These are phyloP conservation scores for Ophiostoma populinum DNA, from an alignment of 2,329 filamentous ascomycete genomes.

Conservation along the genomic window DNA sequence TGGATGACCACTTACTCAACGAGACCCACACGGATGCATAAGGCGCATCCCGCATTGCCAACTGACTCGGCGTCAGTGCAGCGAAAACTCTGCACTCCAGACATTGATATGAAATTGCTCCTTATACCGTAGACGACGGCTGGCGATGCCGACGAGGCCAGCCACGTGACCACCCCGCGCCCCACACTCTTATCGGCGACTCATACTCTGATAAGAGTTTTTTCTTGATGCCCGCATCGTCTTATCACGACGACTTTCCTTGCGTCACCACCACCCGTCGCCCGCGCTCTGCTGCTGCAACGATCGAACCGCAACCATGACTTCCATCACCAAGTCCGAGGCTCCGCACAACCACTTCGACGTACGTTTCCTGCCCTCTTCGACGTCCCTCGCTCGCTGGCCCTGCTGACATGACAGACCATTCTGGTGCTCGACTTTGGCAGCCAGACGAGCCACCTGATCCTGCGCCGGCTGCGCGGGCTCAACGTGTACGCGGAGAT, in stretches of 20 bases:
- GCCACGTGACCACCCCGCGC: no score
- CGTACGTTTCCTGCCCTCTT: not conserved
- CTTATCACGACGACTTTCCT: not conserved
- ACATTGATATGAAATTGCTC: no score
- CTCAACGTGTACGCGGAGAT: conserved; percentile 64
- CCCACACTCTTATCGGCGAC: conserved; percentile 3
- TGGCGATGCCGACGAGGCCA: no score
- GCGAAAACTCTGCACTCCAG: no score
- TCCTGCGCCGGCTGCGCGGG: conserved; percentile 56
- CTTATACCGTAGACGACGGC: no score
- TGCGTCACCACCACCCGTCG: conserved; percentile 3
- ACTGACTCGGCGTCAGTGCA: no score
- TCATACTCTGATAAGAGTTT: conserved; percentile 3
- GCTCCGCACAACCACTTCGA: conserved; percentile 7
- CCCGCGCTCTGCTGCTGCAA: no score
- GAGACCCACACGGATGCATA: no score
- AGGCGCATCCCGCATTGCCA: no score
- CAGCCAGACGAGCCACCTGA: conserved; percentile 57
- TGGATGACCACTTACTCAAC: no score
- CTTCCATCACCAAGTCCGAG: conserved; percentile 4
- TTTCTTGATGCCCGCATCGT: not conserved
- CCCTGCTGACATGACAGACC: conserved; percentile 29
- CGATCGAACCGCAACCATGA: conserved; percentile 3
- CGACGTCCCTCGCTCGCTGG: not conserved
- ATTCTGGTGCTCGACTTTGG: conserved; percentile 57